A percentile compares a stretch with the other conserved stretches of the same genome.
phyloP scores from a whole-genome alignment of 106 monocot genomes.

The Gastrodia elata region DNA sequence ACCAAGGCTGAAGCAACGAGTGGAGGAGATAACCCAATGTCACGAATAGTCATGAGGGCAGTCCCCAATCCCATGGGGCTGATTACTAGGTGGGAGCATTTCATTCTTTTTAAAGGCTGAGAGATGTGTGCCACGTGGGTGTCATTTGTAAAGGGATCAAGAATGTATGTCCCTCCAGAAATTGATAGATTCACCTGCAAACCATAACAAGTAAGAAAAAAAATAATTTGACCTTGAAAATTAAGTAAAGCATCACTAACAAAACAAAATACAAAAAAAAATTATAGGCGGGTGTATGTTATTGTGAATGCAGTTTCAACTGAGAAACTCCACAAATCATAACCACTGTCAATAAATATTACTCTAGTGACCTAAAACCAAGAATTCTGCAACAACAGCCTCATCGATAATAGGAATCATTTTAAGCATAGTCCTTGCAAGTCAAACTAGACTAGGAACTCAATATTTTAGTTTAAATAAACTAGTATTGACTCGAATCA shows the following conservation, averaged over 20 bases:
- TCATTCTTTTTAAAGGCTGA: constrained; percentile 26
- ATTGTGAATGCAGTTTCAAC: background rate
- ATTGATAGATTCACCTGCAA: constrained; percentile 70
- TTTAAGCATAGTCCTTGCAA: too few relatives aligned
- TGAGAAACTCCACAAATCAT: background rate
- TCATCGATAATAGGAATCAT: too few relatives aligned
- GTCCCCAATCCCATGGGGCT: constrained; percentile 59
- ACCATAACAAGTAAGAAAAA: background rate
- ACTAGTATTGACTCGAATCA: too few relatives aligned
- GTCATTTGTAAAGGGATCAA: constrained; percentile 66
- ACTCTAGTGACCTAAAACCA: background rate
- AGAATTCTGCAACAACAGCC: background rate
- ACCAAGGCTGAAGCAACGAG: constrained; percentile 55
- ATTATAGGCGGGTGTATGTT: background rate
- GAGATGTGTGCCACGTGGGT: constrained; percentile 52
- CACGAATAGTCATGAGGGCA: constrained; percentile 71
- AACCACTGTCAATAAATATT: background rate
- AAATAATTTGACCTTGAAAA: background rate
- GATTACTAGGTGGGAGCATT: constrained; percentile 53
- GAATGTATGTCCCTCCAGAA: constrained; percentile 78
- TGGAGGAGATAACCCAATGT: constrained; percentile 85
- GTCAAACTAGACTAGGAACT: too few relatives aligned
- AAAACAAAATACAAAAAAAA: background rate
- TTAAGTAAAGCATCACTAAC: too few relatives aligned
- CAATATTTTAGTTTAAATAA: too few relatives aligned